Evolutionary conservation across 148 eudicot species (phyloP), one percentile per base, ranked within the genome.

Genomic region (Polygonum aviculare): DNA sequence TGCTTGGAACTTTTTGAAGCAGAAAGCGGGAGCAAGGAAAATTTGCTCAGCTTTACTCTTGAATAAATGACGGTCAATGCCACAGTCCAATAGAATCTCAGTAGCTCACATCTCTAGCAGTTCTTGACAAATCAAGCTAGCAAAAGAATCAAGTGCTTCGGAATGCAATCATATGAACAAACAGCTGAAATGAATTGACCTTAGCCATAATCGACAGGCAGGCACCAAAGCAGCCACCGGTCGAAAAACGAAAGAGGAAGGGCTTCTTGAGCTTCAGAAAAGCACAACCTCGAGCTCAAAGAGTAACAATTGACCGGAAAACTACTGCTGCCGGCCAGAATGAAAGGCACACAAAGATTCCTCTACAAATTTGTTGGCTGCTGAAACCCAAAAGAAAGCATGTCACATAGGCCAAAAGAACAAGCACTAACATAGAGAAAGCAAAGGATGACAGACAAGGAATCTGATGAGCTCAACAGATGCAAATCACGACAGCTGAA

Each of bases 131-230:
- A 8, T 45, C 70, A 67, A 63, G 54, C 60, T 69, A n/a, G 62
- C 3, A 22, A 18, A 26, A 40, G 39, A 7, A 67, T 36, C 18
- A 36, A 49, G 18, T 10, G 49, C 57, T 16, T 16, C 14, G 26
- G 52, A 48, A 77, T 59, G 57, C 77, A 74, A 72, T 44, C 35
- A 72, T 44, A 72, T 22, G 54, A 44, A 72, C 52, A 72, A 19
- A 45, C 45, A 72, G 10, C 33, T 44, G 50, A 41, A 48, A 7
- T 72, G 80, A 76, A 75, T 65, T 50, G 79, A 76, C 51, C 81
- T 94, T 91, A 94, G 90, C 98, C 98, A 75, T 90, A 90, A 87
- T 94, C 98, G 84, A 88, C 82, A 57, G 94, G 94, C 54, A 91
- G 76, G 49, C 83, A 85, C 84, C 88, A 82, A 80, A 86, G 86